phyloP scores from a whole-genome alignment of 345 rosid genomes.

The rapeseed (Brassica napus) region DNA sequence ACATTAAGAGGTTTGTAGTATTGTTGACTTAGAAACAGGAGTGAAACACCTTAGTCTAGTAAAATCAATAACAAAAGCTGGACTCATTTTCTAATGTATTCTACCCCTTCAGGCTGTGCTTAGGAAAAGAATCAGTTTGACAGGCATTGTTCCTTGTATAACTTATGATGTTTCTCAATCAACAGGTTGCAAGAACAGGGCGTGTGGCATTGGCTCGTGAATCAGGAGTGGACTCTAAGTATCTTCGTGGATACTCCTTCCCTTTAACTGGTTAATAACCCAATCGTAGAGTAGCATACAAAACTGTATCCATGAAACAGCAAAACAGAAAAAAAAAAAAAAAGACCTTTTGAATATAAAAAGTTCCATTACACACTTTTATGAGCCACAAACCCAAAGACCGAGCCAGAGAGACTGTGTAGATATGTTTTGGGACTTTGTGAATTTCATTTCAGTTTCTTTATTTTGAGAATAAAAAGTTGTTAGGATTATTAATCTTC shows the following conservation, averaged over 20 bases:
- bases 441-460: not conserved
- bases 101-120: not conserved
- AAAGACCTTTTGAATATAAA: constrained; percentile 20
- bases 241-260: constrained; percentile 84
- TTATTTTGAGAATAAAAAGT: not conserved
- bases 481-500: not conserved
- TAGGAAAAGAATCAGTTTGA: constrained; percentile 6
- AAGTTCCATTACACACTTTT: constrained; percentile 19
- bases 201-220: constrained; percentile 85
- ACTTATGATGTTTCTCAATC: not conserved
- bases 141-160: not conserved
- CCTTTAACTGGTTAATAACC: constrained; percentile 44
- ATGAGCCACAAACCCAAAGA: not conserved
- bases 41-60: not conserved
- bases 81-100: not conserved
- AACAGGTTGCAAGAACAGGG: constrained; percentile 90
- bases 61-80: not conserved
- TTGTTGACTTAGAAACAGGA: not conserved
- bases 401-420: not conserved
- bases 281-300: not conserved
- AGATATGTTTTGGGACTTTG: not conserved
- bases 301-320: constrained; percentile 13
- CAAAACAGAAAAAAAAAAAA: not conserved
- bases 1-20: constrained; percentile 8
- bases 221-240: constrained; percentile 85